Evolutionary conservation across 306 rosid species (phyloP).

Genomic region (Casuarina cunninghamiana): DNA sequence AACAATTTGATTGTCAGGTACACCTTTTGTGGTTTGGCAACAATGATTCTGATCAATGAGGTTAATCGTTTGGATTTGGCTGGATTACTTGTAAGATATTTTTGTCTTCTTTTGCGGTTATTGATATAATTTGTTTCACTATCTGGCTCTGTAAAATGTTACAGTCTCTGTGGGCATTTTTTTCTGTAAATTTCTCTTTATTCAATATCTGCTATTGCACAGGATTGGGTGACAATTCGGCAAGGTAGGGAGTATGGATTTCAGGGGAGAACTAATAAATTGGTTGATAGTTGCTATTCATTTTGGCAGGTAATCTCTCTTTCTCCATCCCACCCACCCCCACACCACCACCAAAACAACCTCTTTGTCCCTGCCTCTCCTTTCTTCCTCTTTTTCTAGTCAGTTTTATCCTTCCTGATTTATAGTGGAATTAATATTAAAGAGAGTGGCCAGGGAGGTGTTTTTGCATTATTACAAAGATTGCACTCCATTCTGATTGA

Average conservation of each 20-base stretch:
- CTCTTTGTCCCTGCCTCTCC: neutral
- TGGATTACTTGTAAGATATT: constrained; percentile 62
- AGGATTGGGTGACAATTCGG: constrained; percentile 92
- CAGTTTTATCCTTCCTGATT: constrained; percentile 20
- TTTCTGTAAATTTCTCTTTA: neutral
- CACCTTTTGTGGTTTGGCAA: constrained; percentile 89
- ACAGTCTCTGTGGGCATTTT: neutral
- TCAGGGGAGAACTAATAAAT: constrained; percentile 96
- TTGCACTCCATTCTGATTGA: constrained; percentile 46
- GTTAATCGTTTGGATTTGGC: constrained; percentile 80
- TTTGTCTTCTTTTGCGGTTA: constrained; percentile 11
- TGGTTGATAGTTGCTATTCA: constrained; percentile 97
- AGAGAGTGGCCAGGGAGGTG: constrained; percentile 69
- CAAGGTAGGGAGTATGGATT: constrained; percentile 91
- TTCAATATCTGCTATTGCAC: constrained; percentile 20
- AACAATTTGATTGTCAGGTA: constrained; percentile 52
- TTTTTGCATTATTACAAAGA: constrained; percentile 70
- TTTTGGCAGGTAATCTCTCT: constrained; percentile 84
- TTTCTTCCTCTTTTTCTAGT: neutral
- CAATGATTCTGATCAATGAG: constrained; percentile 86
- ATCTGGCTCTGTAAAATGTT: constrained; percentile 7
- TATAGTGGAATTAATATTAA: constrained; percentile 30
- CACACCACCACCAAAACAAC: too few species aligned
- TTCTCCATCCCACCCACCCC: neutral
- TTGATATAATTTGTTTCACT: neutral